Conservation (phyloP, 306 rosid genomes). For the Leucaena leucocephala region DNA sequence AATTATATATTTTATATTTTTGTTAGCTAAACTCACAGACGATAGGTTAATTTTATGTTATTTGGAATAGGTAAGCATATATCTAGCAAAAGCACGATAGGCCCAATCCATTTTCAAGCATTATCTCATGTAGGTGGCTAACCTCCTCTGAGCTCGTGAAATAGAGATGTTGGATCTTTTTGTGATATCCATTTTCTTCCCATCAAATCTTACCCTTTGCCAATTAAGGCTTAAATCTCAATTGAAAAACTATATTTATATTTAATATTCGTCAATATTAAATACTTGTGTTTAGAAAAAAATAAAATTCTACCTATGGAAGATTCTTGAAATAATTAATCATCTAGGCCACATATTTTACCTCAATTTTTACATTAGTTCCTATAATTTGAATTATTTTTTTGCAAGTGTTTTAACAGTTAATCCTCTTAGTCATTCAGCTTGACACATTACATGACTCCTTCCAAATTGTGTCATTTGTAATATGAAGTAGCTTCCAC, state of each 20-base stretch:
- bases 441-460: not conserved
- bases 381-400: not conserved
- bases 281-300: not conserved
- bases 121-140: not conserved
- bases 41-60: too few species aligned
- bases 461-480: not conserved
- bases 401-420: not conserved
- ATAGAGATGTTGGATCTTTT: not conserved
- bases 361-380: not conserved
- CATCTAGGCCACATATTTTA: not conserved
- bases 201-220: not conserved
- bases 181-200: not conserved
- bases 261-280: too few species aligned
- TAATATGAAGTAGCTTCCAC: not conserved
- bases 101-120: not conserved
- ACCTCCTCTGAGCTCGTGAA: not conserved
- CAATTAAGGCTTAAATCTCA: not conserved
- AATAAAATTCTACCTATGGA: not conserved
- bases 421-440: not conserved
- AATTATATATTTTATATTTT: too few species aligned
- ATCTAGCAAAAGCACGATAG: not conserved
- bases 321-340: not conserved
- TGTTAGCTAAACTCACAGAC: too few species aligned
- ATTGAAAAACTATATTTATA: rapidly evolving
- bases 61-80: not conserved